phyloP scores from a whole-genome alignment of 441 rosid genomes.

The Corymbia citriodora region DNA sequence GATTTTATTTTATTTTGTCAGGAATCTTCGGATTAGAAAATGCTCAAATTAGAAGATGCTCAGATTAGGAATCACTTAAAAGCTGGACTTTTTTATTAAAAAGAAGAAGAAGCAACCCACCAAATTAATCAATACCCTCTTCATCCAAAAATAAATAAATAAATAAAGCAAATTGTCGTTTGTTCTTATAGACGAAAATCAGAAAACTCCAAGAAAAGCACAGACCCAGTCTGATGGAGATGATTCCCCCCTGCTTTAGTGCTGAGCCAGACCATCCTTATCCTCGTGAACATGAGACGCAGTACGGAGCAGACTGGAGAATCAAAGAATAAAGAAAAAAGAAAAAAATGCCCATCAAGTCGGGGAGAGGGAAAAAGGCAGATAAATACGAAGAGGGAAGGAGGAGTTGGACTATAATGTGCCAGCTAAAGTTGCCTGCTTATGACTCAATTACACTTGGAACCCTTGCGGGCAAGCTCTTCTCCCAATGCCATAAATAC shows the following conservation, averaged over 20 bases:
- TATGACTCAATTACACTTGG: constrained; percentile 1
- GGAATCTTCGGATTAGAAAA: no score
- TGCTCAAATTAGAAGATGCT: neutral
- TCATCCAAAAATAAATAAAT: neutral
- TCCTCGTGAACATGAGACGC: neutral
- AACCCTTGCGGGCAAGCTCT: neutral
- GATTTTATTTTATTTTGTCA: no score
- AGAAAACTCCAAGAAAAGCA: neutral
- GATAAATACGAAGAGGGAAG: neutral
- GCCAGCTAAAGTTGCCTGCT: neutral
- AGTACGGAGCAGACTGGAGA: neutral
- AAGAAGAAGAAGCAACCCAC: neutral
- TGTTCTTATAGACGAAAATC: neutral
- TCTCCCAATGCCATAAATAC: neutral
- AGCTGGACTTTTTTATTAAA: neutral
- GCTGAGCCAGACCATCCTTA: neutral
- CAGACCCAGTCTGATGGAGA: neutral
- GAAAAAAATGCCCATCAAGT: neutral
- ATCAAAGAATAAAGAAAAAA: neutral
- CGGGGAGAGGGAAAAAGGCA: neutral
- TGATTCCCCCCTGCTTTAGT: neutral
- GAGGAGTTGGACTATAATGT: neutral
- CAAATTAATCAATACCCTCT: neutral
- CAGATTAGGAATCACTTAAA: neutral
- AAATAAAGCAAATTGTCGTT: neutral